Evolutionary conservation across 176 grass and related monocot genomes (phyloP).

Genomic region (Olyra latifolia): DNA sequence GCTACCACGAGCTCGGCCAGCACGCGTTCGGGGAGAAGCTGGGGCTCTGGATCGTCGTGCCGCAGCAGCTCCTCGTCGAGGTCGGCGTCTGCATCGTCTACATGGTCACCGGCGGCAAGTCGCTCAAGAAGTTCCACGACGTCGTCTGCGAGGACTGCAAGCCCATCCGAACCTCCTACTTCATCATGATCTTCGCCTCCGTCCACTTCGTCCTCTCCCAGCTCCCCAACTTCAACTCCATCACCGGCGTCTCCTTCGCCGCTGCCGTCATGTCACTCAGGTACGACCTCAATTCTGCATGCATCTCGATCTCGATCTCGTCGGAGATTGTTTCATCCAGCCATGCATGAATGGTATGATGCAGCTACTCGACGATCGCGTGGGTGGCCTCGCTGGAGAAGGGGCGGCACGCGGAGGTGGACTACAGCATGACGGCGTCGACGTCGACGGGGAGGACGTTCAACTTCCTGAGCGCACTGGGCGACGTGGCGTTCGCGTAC

Average conservation of each 20-base stretch:
- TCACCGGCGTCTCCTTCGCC: constrained; percentile 49
- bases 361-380: constrained; percentile 66
- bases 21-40: constrained; percentile 62
- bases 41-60: constrained; percentile 67
- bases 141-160: constrained; percentile 2
- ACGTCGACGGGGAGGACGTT: constrained; percentile 25
- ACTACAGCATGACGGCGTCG: constrained; percentile 41
- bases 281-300: no score
- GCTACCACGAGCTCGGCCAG: constrained; percentile 75
- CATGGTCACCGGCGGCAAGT: constrained; percentile 80
- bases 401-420: constrained; percentile 26
- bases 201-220: constrained; percentile 54
- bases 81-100: constrained; percentile 62
- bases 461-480: constrained; percentile 50
- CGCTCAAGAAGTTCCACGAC: constrained; percentile 58
- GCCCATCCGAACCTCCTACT: constrained; percentile 35
- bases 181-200: constrained; percentile 58
- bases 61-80: constrained; percentile 71
- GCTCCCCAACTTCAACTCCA: constrained; percentile 73
- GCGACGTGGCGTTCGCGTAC: constrained; percentile 62
- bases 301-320: no score
- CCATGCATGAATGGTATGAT: no score
- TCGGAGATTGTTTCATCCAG: no score
- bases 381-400: constrained; percentile 47
- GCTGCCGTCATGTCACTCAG: constrained; percentile 71